These are phyloP conservation scores for Terfezia boudieri DNA, from an alignment of 495 filamentous ascomycete genomes.

Conservation along the genomic window DNA sequence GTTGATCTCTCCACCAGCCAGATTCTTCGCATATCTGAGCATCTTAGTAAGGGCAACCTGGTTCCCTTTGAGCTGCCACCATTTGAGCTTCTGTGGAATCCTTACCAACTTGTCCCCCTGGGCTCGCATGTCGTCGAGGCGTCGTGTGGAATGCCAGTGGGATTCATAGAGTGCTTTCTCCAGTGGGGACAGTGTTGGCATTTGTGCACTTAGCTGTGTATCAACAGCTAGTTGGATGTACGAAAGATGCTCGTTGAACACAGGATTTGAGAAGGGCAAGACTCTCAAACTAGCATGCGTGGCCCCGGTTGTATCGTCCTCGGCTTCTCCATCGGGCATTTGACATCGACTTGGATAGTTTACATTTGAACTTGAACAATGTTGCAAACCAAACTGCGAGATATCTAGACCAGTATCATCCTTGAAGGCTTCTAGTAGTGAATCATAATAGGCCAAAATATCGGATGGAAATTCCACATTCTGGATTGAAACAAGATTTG, in stretches of 20 bases:
- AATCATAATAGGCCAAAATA: too few relatives aligned
- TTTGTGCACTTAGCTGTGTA: not conserved
- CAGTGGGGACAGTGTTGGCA: not conserved
- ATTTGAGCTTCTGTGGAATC: not conserved
- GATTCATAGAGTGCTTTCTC: conserved; percentile 7
- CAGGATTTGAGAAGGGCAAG: not conserved
- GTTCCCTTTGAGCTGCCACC: not conserved
- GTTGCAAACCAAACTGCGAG: too few relatives aligned
- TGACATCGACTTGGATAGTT: too few relatives aligned
- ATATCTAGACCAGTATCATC: too few relatives aligned
- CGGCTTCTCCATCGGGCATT: too few relatives aligned
- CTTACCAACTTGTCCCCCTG: too few relatives aligned
- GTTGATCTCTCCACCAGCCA: not conserved
- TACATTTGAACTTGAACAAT: too few relatives aligned
- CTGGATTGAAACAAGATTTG: too few relatives aligned
- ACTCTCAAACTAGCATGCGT: not conserved
- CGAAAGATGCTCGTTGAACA: not conserved
- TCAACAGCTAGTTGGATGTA: not conserved
- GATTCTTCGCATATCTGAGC: not conserved
- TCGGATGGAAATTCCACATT: too few relatives aligned
- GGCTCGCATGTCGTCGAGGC: too few relatives aligned
- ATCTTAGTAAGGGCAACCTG: not conserved
- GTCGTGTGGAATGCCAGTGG: conserved; percentile 2
- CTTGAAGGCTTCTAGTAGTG: too few relatives aligned
- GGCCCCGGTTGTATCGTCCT: too few relatives aligned